Evolutionary conservation across 2,329 filamentous ascomycete species (phyloP).

Genomic region (Xylaria digitata): DNA sequence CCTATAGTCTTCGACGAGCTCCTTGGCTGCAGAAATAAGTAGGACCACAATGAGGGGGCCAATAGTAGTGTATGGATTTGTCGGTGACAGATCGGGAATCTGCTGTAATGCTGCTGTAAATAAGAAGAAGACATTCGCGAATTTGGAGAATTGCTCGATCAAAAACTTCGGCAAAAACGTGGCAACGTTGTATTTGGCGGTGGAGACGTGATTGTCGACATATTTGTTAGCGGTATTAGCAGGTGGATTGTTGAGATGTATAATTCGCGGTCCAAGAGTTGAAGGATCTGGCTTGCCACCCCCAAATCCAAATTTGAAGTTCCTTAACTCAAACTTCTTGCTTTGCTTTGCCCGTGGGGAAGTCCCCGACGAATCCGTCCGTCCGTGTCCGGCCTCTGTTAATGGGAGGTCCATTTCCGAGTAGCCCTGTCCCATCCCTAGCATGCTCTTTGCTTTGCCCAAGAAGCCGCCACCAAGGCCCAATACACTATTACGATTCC

Average conservation of each 20-base stretch:
- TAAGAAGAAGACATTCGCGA: constrained; percentile 99
- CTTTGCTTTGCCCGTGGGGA: constrained; percentile 54
- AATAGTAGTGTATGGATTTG: constrained; percentile 95
- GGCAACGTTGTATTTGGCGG: constrained; percentile 93
- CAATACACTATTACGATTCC: constrained; percentile 89
- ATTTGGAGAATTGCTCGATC: constrained; percentile 98
- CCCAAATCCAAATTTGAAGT: constrained; percentile 94
- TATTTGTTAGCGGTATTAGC: constrained; percentile 92
- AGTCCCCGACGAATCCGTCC: constrained; percentile 46
- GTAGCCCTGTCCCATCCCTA: constrained; percentile 87
- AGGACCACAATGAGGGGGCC: constrained; percentile 91
- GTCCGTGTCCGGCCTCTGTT: constrained; percentile 74
- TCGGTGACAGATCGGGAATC: constrained; percentile 93
- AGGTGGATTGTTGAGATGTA: constrained; percentile 95
- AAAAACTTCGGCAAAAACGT: constrained; percentile 98
- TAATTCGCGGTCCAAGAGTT: constrained; percentile 89
- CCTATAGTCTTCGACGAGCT: constrained; percentile 92
- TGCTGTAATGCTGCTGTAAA: constrained; percentile 96
- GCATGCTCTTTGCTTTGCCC: constrained; percentile 86
- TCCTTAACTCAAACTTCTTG: constrained; percentile 75
- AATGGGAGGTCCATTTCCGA: constrained; percentile 98
- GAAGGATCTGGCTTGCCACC: constrained; percentile 87
- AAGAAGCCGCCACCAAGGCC: constrained; percentile 87
- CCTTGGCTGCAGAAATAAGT: constrained; percentile 94
- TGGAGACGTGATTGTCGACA: constrained; percentile 96